These are phyloP conservation scores for Astraeus odoratus DNA, from an alignment of 768 basidiomycete species.

Conservation along the genomic window DNA sequence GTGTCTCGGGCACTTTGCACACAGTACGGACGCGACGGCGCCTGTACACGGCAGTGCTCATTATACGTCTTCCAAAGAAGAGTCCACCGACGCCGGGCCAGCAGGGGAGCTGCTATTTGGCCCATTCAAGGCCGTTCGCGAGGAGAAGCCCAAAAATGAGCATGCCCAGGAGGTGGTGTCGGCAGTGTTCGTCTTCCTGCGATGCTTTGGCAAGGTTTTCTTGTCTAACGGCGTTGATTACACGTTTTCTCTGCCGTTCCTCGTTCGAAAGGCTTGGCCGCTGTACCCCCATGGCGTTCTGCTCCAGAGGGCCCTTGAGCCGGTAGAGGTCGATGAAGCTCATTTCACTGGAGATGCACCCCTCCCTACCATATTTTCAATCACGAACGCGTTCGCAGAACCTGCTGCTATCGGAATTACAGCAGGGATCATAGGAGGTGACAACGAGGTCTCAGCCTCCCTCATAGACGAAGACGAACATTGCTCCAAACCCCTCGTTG, in stretches of 20 bases:
- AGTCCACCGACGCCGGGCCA: conserved; percentile 12
- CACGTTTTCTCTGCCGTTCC: conserved; percentile 75
- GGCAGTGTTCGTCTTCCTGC: conserved; percentile 72
- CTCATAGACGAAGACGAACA: conserved; percentile 53
- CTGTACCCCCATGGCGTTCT: conserved; percentile 72
- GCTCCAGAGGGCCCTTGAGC: conserved; percentile 68
- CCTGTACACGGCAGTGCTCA: conserved; percentile 22
- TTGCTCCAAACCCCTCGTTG: conserved; percentile 41
- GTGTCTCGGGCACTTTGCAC: conserved; percentile 69
- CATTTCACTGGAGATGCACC: conserved; percentile 56
- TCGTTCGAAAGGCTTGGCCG: conserved; percentile 75
- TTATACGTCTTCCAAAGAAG: conserved; percentile 18
- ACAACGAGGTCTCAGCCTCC: conserved; percentile 23
- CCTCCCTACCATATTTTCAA: conserved; percentile 75
- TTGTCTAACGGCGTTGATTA: conserved; percentile 66
- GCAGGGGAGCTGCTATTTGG: conserved; percentile 30
- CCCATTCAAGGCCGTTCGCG: conserved; percentile 34
- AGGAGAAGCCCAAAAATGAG: conserved; percentile 35
- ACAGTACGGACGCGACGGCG: conserved; percentile 28
- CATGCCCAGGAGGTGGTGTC: conserved; percentile 35
- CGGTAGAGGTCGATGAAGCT: conserved; percentile 59
- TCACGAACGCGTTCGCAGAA: conserved; percentile 73
- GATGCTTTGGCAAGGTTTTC: conserved; percentile 67
- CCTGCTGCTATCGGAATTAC: conserved; percentile 66
- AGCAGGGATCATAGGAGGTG: conserved; percentile 46